A percentile compares a stretch with the other conserved stretches of the same genome.
Conservation (phyloP, 192 early-diverging fungal species). For the Umbelopsis sp. region DNA sequence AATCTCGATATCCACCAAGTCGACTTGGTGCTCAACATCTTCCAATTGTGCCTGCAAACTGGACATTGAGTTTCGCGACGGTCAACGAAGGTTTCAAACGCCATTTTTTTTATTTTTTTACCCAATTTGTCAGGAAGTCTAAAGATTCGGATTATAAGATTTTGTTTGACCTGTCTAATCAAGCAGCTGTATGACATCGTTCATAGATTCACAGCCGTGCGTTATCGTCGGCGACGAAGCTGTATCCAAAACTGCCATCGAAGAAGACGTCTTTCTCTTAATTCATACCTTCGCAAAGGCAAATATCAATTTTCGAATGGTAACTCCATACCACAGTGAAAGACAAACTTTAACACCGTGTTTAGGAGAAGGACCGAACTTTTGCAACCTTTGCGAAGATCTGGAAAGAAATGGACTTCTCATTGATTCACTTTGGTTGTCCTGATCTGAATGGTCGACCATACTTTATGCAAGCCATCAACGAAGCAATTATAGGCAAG, state of each 20-base stretch:
- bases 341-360: not conserved
- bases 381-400: slow-evolving; percentile 51
- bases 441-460: slow-evolving; percentile 58
- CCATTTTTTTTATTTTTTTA: not conserved
- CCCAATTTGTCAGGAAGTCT: not conserved
- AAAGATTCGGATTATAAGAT: not conserved
- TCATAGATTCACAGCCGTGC: not conserved
- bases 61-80: not conserved
- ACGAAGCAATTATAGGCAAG: slow-evolving; percentile 49
- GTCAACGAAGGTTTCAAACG: not conserved
- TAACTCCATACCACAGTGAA: not conserved
- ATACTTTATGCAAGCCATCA: slow-evolving; percentile 56
- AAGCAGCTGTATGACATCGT: not conserved
- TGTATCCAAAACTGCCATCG: slow-evolving; percentile 1
- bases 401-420: slow-evolving; percentile 58
- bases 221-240: slow-evolving; percentile 10
- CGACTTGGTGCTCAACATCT: slow-evolving; percentile 7
- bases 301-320: not conserved
- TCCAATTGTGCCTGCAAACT: slow-evolving; percentile 2
- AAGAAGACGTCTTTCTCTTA: not conserved
- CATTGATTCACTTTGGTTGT: slow-evolving; percentile 60
- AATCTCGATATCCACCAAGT: slow-evolving; percentile 9
- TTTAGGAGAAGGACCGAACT: not conserved
- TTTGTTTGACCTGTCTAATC: not conserved
- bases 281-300: not conserved